These are phyloP conservation scores for Austroboletus niveus DNA, from an alignment of 1,284 basidiomycete genomes.

Conservation along the genomic window DNA sequence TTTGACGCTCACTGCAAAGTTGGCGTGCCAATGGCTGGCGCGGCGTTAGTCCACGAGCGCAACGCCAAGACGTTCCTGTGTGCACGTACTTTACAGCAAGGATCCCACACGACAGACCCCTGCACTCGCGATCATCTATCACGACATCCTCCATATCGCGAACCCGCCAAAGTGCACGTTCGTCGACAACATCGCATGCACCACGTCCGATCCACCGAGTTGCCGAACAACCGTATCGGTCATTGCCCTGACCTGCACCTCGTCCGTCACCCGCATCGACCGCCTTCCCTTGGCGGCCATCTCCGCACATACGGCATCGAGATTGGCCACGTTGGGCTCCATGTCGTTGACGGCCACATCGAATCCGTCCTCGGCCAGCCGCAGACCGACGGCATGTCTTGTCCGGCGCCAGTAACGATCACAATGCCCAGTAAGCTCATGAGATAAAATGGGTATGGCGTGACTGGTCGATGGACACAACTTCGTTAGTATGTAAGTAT, in stretches of 20 bases:
- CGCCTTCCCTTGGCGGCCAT: constrained; percentile 32
- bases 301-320: constrained; percentile 31
- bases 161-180: no score
- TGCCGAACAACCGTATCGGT: constrained; percentile 23
- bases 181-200: background rate
- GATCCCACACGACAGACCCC: constrained; percentile 8
- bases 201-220: constrained; percentile 16
- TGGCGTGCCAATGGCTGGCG: constrained; percentile 10
- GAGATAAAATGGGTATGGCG: background rate
- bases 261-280: constrained; percentile 25
- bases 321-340: constrained; percentile 21
- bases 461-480: background rate
- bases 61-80: background rate
- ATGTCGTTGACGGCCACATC: constrained; percentile 41
- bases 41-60: no score
- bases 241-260: constrained; percentile 37
- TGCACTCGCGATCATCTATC: constrained; percentile 27
- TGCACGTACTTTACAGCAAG: constrained; percentile 12
- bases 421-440: constrained; percentile 17
- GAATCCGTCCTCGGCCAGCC: constrained; percentile 43
- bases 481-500: background rate
- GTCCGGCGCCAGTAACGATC: constrained; percentile 39
- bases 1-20: constrained; percentile 23
- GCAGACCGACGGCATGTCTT: constrained; percentile 40
- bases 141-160: background rate